Conservation (phyloP, 352 stramenopile genomes). For the Pythium apleroticum region DNA sequence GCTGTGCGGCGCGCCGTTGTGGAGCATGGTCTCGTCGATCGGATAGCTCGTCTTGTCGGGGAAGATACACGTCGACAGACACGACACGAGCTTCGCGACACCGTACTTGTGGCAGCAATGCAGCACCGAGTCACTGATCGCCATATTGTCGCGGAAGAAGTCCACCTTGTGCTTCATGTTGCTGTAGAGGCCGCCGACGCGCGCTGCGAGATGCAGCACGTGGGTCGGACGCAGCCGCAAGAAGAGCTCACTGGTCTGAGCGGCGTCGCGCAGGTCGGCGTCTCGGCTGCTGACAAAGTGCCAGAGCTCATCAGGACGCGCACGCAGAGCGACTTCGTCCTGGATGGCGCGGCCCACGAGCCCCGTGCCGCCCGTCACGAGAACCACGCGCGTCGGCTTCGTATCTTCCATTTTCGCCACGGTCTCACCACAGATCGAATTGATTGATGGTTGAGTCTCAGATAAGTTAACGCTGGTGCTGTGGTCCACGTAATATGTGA, state of each 20-base stretch:
- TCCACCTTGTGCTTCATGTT: conserved; percentile 93
- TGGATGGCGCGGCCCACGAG: conserved; percentile 90
- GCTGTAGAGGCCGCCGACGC: conserved; percentile 88
- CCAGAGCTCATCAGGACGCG: conserved; percentile 51
- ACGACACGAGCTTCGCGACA: conserved; percentile 97
- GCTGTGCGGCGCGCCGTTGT: conserved; percentile 76
- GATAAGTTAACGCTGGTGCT: background rate
- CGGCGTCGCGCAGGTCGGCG: conserved; percentile 89
- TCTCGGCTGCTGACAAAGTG: conserved; percentile 94
- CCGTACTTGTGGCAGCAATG: conserved; percentile 88
- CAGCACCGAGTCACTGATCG: conserved; percentile 99
- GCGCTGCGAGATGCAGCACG: conserved; percentile 97
- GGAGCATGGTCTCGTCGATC: conserved; percentile 98
- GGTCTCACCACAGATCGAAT: too few species aligned
- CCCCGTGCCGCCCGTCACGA: conserved; percentile 96
- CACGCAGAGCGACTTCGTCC: conserved; percentile 36
- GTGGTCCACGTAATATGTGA: conserved; percentile 4
- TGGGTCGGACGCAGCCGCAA: conserved; percentile 93
- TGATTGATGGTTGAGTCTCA: too few species aligned
- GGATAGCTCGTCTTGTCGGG: conserved; percentile 98
- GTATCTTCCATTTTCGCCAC: background rate
- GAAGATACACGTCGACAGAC: conserved; percentile 98
- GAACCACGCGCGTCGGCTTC: conserved; percentile 43
- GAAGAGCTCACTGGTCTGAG: conserved; percentile 92
- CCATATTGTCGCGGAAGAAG: conserved; percentile 98